Evolutionary conservation across 1,284 basidiomycete species (phyloP).

Genomic region (Microbotryum intermedium): DNA sequence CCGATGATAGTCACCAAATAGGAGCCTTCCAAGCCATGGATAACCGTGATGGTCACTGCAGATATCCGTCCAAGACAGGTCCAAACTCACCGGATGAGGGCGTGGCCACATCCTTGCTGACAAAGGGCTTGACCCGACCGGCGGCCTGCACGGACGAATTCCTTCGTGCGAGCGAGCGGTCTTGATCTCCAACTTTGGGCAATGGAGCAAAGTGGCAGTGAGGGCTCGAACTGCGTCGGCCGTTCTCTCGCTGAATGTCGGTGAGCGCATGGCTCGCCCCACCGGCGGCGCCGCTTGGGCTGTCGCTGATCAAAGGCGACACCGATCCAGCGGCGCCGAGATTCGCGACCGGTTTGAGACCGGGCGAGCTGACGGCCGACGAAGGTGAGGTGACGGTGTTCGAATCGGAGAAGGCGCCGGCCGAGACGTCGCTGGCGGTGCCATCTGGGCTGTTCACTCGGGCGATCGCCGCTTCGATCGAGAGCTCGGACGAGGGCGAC

Average conservation of each 20-base stretch:
- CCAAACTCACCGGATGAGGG: slow-evolving; percentile 3
- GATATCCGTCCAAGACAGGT: not conserved
- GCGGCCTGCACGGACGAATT: slow-evolving; percentile 13
- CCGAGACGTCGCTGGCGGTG: no score
- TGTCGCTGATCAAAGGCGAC: not conserved
- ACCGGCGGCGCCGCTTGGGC: not conserved
- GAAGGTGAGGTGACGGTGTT: not conserved
- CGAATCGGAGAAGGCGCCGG: no score
- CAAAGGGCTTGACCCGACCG: slow-evolving; percentile 7
- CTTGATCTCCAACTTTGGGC: slow-evolving; percentile 18
- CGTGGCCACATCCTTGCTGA: not conserved
- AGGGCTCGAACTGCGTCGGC: slow-evolving; percentile 7
- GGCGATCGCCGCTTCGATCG: not conserved
- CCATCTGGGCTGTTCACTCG: slow-evolving; percentile 3
- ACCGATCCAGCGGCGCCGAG: not conserved
- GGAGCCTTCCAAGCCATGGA: not conserved
- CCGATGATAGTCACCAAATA: not conserved
- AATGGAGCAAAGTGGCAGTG: slow-evolving; percentile 30
- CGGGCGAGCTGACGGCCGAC: not conserved
- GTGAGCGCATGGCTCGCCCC: no score
- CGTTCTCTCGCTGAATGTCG: not conserved
- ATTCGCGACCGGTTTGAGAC: not conserved
- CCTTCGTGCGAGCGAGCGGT: slow-evolving; percentile 16
- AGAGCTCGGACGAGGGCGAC: no score
- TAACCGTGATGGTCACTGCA: not conserved